A percentile compares a stretch with the other conserved stretches of the same genome.
phyloP scores from a whole-genome alignment of 768 basidiomycete genomes.

The Paxillus involutus region DNA sequence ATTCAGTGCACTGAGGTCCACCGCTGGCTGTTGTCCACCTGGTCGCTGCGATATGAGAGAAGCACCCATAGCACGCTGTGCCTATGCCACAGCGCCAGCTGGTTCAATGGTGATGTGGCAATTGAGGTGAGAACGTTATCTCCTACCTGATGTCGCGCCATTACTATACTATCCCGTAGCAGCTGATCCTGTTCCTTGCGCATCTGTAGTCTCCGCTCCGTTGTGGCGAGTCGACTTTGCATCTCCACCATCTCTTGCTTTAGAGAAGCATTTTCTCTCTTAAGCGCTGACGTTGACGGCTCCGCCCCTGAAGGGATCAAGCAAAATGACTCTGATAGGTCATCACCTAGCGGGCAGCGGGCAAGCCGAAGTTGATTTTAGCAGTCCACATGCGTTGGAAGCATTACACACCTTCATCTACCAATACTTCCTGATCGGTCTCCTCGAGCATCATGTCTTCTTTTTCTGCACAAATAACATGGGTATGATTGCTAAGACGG shows the following conservation, averaged over 20 bases:
- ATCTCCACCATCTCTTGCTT: slow-evolving; percentile 59
- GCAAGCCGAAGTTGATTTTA: slow-evolving; percentile 4
- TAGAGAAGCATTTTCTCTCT: slow-evolving; percentile 66
- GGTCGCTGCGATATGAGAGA: slow-evolving; percentile 56
- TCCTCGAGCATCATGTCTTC: slow-evolving; percentile 34
- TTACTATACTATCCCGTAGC: slow-evolving; percentile 77
- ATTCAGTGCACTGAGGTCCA: slow-evolving; percentile 59
- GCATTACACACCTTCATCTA: slow-evolving; percentile 56
- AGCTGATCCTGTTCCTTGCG: slow-evolving; percentile 80
- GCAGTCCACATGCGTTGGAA: not conserved
- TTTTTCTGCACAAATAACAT: slow-evolving; percentile 19
- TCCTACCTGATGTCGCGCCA: slow-evolving; percentile 64
- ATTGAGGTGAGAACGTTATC: not conserved
- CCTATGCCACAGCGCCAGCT: slow-evolving; percentile 40
- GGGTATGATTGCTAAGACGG: not conserved
- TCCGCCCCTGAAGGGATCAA: slow-evolving; percentile 67
- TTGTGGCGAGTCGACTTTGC: slow-evolving; percentile 56
- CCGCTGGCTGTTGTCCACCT: slow-evolving; percentile 32
- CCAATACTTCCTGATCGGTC: slow-evolving; percentile 60
- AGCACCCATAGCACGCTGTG: slow-evolving; percentile 76
- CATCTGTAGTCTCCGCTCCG: slow-evolving; percentile 63
- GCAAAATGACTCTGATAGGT: slow-evolving; percentile 79
- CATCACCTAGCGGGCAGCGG: slow-evolving; percentile 43
- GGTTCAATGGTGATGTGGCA: slow-evolving; percentile 2
- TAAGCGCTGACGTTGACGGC: slow-evolving; percentile 46